Evolutionary conservation across 257 asterid genomes (phyloP).

Genomic region (Scutellaria barbata): DNA sequence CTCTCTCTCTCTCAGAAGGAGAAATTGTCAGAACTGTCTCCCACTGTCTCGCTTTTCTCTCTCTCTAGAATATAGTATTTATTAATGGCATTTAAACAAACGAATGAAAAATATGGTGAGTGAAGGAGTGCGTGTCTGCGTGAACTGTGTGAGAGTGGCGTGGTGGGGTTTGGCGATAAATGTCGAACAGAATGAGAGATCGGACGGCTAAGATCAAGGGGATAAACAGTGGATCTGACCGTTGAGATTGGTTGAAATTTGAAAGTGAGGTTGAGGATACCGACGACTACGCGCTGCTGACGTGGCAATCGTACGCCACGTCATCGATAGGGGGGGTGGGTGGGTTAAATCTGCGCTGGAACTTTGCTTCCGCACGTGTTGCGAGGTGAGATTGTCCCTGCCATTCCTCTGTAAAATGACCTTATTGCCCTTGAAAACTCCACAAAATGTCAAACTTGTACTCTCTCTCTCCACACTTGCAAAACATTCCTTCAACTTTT

Average conservation of each 20-base stretch:
- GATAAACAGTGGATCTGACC: constrained; percentile 57
- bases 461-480: too few species aligned
- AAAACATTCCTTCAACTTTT: not conserved
- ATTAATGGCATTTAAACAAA: not conserved
- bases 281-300: constrained; percentile 38
- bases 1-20: constrained; percentile 42
- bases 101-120: not conserved
- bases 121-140: constrained; percentile 36
- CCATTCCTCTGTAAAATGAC: constrained; percentile 18
- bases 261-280: constrained; percentile 43
- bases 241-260: constrained; percentile 62
- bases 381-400: constrained; percentile 28
- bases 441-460: not conserved
- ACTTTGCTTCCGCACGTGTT: constrained; percentile 36
- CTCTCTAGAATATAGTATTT: constrained; percentile 31
- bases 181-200: constrained; percentile 13
- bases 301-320: constrained; percentile 44
- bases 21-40: constrained; percentile 53
- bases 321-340: constrained; percentile 36
- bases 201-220: constrained; percentile 49
- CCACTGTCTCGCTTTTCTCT: constrained; percentile 32
- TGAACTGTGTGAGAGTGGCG: constrained; percentile 30
- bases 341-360: constrained; percentile 28
- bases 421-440: constrained; percentile 11
- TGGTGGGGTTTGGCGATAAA: not conserved